phyloP scores from a whole-genome alignment of 2,329 filamentous ascomycete genomes.

The Stagonosporopsis cucurbitacearum region DNA sequence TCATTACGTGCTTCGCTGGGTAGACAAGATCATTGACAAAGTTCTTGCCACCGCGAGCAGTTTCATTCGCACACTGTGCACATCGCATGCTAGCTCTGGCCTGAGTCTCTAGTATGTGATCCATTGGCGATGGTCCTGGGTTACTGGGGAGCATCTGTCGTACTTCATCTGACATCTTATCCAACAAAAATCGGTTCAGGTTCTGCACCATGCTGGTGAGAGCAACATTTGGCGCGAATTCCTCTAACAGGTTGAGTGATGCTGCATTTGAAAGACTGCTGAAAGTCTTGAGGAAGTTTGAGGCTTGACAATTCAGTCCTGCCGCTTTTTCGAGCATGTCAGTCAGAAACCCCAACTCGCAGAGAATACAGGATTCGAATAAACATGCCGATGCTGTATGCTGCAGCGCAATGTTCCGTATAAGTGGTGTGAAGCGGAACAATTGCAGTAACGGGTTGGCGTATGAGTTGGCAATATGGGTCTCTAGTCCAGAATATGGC shows the following conservation, averaged over 20 bases:
- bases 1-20: constrained; percentile 64
- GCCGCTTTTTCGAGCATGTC: constrained; percentile 98
- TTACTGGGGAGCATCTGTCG: constrained; percentile 68
- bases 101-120: constrained; percentile 74
- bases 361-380: constrained; percentile 83
- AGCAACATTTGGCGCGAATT: constrained; percentile 74
- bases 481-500: constrained; percentile 87
- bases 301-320: constrained; percentile 93
- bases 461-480: constrained; percentile 95
- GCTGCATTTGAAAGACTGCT: constrained; percentile 80
- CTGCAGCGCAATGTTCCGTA: constrained; percentile 86
- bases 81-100: constrained; percentile 80
- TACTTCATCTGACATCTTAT: constrained; percentile 80
- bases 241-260: constrained; percentile 82
- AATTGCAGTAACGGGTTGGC: constrained; percentile 91
- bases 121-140: constrained; percentile 64
- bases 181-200: constrained; percentile 83
- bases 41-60: constrained; percentile 76
- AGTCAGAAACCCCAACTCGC: constrained; percentile 92
- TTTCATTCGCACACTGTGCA: constrained; percentile 86
- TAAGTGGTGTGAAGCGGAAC: constrained; percentile 84
- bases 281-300: constrained; percentile 89
- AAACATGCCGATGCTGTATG: constrained; percentile 88
- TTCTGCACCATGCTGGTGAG: constrained; percentile 84
- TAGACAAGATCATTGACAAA: constrained; percentile 89